Base-by-base conservation (phyloP, 352 stramenopile genomes). In the Pilasporangium apinafurcum region DNA sequence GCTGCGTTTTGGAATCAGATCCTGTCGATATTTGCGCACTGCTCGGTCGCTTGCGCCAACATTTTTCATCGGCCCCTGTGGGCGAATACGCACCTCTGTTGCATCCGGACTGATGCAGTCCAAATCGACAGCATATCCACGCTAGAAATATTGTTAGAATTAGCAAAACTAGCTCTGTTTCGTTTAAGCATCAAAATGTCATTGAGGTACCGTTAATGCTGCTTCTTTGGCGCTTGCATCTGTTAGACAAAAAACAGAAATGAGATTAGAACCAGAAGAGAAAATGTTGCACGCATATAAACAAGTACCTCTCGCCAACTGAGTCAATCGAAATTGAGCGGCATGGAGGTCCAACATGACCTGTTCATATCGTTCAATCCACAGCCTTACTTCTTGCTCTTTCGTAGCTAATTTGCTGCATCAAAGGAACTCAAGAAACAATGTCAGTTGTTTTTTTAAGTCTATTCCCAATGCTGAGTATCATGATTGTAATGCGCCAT, bases 341-440 rank as follows among this genome's bases (percentile, higher is more conserved):
- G 67, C 76, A 37, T 92, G 79, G 8, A 92, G 58, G 42, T 92
- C 79, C 52, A 92, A 65, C 76, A 89, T 92, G 18, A 86, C 79
- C 44, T 92, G 79, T 26, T 92, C 78, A 35, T 92, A 92, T 36
- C 76, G 62, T 37, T 87, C 63, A 22, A 88, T 86, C 79, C 79
- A 92, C 3, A 85, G 38, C 6, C 62, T 60, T 6, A 84, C 68
- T 48, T 89, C 74, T 1, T 58, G 50, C 14, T 83, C 67, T 24
- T 79, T 80, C 14, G 66, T 59, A 3, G 46, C 59, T 8, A 81
- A 28, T 44, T 65, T 74, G 8, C 73, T 85, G 37, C 5, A 44
- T 17, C 7, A 39, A 18, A 22, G 13, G 7, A 37, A 8, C 37
- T 7, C 3, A 47, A 33, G n/a, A 30, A 16, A 12, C 8, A 14